phyloP scores from a whole-genome alignment of 2,329 filamentous ascomycete species.

The Fusarium abutilonis region DNA sequence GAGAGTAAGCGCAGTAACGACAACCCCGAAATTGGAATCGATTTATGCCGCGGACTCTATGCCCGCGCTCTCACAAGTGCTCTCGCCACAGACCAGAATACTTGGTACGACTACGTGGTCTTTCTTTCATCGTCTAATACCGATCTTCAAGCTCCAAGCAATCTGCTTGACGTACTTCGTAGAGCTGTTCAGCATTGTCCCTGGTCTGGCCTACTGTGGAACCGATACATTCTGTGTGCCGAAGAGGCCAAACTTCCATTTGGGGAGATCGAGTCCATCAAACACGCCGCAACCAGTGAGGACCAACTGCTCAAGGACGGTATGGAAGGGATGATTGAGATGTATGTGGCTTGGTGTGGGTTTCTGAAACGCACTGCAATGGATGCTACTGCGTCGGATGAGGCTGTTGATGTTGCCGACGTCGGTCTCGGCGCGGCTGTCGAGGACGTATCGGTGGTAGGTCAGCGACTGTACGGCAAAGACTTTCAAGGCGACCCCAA shows the following conservation, averaged over 20 bases:
- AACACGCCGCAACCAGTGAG: constrained; percentile 89
- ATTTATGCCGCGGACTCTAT: constrained; percentile 73
- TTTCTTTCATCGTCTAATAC: constrained; percentile 68
- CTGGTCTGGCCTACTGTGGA: constrained; percentile 92
- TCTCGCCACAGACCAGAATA: constrained; percentile 76
- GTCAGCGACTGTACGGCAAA: constrained; percentile 76
- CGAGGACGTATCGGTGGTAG: constrained; percentile 84
- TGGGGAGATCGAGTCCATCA: constrained; percentile 85
- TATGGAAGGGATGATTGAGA: constrained; percentile 87
- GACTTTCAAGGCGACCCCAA: constrained; percentile 85
- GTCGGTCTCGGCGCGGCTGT: constrained; percentile 87
- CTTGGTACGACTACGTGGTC: constrained; percentile 87
- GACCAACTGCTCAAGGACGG: constrained; percentile 85
- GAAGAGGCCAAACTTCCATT: constrained; percentile 82
- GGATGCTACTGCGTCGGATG: constrained; percentile 75
- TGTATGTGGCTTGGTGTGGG: constrained; percentile 94
- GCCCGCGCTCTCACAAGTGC: constrained; percentile 76
- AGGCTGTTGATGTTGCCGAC: constrained; percentile 89
- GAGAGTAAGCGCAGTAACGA: constrained; percentile 64
- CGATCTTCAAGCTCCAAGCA: constrained; percentile 51
- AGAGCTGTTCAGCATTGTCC: constrained; percentile 90
- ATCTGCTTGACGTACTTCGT: constrained; percentile 75
- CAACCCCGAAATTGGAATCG: constrained; percentile 56
- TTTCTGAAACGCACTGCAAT: constrained; percentile 90
- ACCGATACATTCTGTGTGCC: constrained; percentile 83